Percentiles rank a stretch among this genome's conserved stretches.
Conservation (phyloP, 208 protist genomes). For the Crithidia bombi region DNA sequence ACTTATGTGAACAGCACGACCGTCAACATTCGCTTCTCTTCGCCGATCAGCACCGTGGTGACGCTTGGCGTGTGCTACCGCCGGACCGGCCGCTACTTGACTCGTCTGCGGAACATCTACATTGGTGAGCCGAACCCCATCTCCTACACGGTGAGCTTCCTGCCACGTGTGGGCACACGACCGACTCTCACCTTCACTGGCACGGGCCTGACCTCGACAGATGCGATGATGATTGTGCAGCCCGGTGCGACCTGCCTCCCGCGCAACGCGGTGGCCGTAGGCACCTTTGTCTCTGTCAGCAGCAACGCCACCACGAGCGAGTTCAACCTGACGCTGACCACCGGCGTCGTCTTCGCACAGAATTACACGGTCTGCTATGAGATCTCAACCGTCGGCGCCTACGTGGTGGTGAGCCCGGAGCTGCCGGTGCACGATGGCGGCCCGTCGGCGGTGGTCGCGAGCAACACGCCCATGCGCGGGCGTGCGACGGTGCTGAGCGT, state of each 20-base stretch:
- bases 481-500: slow-evolving; percentile 74
- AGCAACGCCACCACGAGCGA: slow-evolving; percentile 28
- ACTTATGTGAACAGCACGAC: slow-evolving; percentile 49
- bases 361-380: slow-evolving; percentile 85
- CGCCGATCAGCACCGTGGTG: slow-evolving; percentile 41
- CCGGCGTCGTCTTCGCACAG: slow-evolving; percentile 28
- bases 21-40: slow-evolving; percentile 49
- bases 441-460: slow-evolving; percentile 53
- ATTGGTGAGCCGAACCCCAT: slow-evolving; percentile 72
- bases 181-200: slow-evolving; percentile 79
- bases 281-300: slow-evolving; percentile 40
- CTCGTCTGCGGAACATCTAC: slow-evolving; percentile 52
- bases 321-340: slow-evolving; percentile 58
- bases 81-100: slow-evolving; percentile 54
- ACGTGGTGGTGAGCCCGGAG: slow-evolving; percentile 49
- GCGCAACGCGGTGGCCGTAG: slow-evolving; percentile 52
- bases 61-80: slow-evolving; percentile 84
- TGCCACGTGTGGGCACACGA: slow-evolving; percentile 77
- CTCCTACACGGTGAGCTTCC: slow-evolving; percentile 72
- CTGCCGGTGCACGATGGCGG: slow-evolving; percentile 66
- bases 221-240: slow-evolving; percentile 69
- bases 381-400: slow-evolving; percentile 47
- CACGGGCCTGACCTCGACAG: slow-evolving; percentile 45
- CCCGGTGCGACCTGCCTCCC: slow-evolving; percentile 49
- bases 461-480: slow-evolving; percentile 85